These are phyloP conservation scores for Gaillardinia entomophila DNA, from an alignment of 805 yeast genomes.

Conservation along the genomic window DNA sequence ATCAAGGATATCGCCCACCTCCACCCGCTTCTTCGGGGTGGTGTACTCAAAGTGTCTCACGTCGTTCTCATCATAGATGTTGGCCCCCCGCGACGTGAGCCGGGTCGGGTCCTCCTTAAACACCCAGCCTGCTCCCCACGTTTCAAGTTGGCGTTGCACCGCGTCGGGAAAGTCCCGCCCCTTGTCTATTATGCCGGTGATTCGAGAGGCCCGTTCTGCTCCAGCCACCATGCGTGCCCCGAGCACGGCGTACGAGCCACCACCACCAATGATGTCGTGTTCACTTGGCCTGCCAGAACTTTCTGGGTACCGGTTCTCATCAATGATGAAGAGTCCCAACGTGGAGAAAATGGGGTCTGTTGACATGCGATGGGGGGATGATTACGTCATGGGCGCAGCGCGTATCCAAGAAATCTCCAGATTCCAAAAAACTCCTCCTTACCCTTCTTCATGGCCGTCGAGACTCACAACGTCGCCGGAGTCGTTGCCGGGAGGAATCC, in stretches of 20 bases:
- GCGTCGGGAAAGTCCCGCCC: constrained; percentile 70
- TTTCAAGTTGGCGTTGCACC: constrained; percentile 38
- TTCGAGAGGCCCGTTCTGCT: constrained; percentile 19
- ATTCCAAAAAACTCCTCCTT: no score
- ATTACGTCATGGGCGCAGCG: no score
- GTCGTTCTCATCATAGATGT: constrained; percentile 61
- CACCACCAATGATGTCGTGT: constrained; percentile 76
- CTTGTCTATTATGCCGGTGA: constrained; percentile 72
- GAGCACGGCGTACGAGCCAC: constrained; percentile 73
- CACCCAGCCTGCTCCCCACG: constrained; percentile 60
- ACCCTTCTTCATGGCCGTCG: constrained; percentile 22
- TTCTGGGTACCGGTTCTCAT: constrained; percentile 64
- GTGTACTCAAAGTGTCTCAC: constrained; percentile 50
- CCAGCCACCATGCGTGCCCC: constrained; percentile 63
- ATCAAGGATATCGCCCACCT: constrained; percentile 45
- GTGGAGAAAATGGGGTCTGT: constrained; percentile 53
- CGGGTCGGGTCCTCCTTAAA: constrained; percentile 49
- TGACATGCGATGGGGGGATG: no score
- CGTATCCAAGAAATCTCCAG: no score
- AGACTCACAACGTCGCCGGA: constrained; percentile 49
- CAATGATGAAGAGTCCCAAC: constrained; percentile 87
- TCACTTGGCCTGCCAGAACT: constrained; percentile 25
- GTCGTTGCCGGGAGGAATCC: constrained; percentile 72
- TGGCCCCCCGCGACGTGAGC: constrained; percentile 77
- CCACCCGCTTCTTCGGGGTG: constrained; percentile 57